phyloP scores from a whole-genome alignment of 441 rosid genomes.

The Arabidopsis hybrid region DNA sequence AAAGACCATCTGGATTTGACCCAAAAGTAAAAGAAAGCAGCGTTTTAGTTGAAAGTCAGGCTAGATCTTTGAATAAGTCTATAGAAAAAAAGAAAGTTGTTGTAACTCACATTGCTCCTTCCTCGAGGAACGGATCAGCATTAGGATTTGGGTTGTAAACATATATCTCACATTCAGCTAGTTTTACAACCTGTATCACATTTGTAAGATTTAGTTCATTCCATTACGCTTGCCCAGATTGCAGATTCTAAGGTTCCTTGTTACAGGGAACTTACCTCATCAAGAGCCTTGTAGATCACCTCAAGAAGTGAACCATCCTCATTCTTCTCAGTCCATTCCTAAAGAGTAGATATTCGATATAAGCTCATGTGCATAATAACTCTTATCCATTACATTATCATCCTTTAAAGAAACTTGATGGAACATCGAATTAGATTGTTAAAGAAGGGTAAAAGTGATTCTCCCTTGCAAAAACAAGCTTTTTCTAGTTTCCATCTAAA shows the following conservation, averaged over 20 bases:
- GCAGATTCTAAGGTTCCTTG: conserved; percentile 4
- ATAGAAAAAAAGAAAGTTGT: neutral
- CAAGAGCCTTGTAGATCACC: conserved; percentile 77
- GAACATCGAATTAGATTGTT: neutral
- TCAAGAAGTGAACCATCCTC: conserved; percentile 78
- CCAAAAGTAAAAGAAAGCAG: neutral
- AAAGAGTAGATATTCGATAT: conserved; percentile 9
- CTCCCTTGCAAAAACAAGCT: conserved; percentile 7
- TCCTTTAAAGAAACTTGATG: neutral
- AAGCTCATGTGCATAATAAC: neutral
- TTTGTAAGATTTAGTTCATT: conserved; percentile 31
- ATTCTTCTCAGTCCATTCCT: conserved; percentile 82
- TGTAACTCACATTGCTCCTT: conserved; percentile 75
- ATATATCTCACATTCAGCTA: conserved; percentile 88
- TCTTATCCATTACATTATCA: neutral
- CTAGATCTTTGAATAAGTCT: neutral
- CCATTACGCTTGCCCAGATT: conserved; percentile 24
- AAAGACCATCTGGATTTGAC: conserved; percentile 81
- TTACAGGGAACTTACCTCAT: conserved; percentile 68
- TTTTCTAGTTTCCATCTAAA: neutral
- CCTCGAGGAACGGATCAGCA: conserved; percentile 84
- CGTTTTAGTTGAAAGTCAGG: conserved; percentile 11
- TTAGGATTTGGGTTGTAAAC: conserved; percentile 81
- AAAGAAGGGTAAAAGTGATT: conserved; percentile 13
- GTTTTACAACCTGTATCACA: conserved; percentile 77